phyloP scores from a whole-genome alignment of 306 rosid genomes.

The Malus domestica region ASM211411v1 NC_041795.1:14654501-14655000 shows the following conservation, averaged over 20 bases:
- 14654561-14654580: not conserved
- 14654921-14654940: not conserved
- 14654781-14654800: conserved; percentile 73
- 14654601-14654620: not conserved
- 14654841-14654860: conserved; percentile 75
- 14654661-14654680: not conserved
- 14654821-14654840: conserved; percentile 39
- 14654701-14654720: not conserved
- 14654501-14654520: conserved; percentile 67
- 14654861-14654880: conserved; percentile 74
- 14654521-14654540: not conserved
- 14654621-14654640: not conserved
- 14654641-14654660: not conserved
- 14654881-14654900: conserved; percentile 81
- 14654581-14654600: not conserved
- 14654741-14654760: conserved; percentile 94
- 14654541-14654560: not conserved
- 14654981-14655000: not conserved
- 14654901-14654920: conserved; percentile 77
- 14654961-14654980: conserved; percentile 5
- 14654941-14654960: conserved; percentile 2
- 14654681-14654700: not conserved
- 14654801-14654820: conserved; percentile 39
- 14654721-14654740: conserved; percentile 15
- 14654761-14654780: conserved; percentile 92